Percentiles rank a stretch among this genome's conserved stretches.
Conservation (phyloP, 257 asterid species). For the Primulina eburnea region DNA sequence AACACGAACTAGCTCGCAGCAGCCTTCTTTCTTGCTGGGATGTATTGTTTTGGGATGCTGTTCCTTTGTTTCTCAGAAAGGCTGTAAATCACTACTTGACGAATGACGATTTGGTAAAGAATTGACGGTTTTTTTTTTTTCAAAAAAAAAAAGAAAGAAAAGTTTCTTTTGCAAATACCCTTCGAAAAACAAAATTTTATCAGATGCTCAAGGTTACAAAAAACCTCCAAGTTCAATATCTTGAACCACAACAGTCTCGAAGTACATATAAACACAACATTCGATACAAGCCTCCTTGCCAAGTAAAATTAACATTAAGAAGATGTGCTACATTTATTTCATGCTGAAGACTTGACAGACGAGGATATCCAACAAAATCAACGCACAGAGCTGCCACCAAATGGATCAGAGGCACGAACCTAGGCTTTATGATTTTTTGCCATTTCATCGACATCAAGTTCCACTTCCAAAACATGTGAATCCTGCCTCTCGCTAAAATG, state of each 20-base stretch:
- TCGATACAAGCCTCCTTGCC: not conserved
- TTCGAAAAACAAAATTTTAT: not conserved
- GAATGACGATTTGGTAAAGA: too few species aligned
- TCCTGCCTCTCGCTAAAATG: slow-evolving; percentile 43
- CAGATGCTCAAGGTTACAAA: slow-evolving; percentile 5
- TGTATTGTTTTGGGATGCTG: too few species aligned
- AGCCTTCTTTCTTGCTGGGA: too few species aligned
- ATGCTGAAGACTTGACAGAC: slow-evolving; percentile 20
- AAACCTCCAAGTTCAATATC: not conserved
- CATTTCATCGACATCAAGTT: slow-evolving; percentile 84
- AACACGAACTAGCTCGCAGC: too few species aligned
- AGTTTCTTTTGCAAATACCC: too few species aligned
- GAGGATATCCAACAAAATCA: slow-evolving; percentile 20
- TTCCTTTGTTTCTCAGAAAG: too few species aligned
- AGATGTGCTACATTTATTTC: slow-evolving; percentile 19
- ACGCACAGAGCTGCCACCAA: slow-evolving; percentile 8
- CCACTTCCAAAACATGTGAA: slow-evolving; percentile 67
- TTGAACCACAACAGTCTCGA: not conserved
- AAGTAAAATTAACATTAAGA: not conserved
- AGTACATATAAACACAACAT: not conserved
- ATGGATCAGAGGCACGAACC: slow-evolving; percentile 15
- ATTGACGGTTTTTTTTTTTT: too few species aligned
- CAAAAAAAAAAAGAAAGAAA: too few species aligned
- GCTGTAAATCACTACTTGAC: too few species aligned
- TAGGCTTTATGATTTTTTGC: slow-evolving; percentile 60